A percentile compares a stretch with the other conserved stretches of the same genome.
Conservation (phyloP, 2,329 filamentous ascomycete genomes). For the Penicillium frequentans region DNA sequence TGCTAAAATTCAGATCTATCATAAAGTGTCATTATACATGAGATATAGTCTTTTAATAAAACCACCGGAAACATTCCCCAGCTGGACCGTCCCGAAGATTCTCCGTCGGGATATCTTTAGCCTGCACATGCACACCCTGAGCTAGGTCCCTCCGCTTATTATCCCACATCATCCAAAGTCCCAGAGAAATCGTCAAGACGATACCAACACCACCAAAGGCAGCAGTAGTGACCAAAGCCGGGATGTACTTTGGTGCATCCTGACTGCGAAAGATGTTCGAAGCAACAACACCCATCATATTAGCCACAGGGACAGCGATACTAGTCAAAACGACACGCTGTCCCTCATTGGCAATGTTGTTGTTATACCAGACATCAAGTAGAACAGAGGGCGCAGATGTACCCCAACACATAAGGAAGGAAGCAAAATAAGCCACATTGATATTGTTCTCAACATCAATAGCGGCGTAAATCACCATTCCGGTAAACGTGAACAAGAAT, state of each 20-base stretch:
- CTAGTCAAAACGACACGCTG: constrained; percentile 65
- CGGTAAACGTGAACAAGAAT: constrained; percentile 69
- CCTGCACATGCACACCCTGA: constrained; percentile 56
- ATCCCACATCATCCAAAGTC: constrained; percentile 47
- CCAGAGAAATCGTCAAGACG: constrained; percentile 54
- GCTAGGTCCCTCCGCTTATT: constrained; percentile 57
- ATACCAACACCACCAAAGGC: constrained; percentile 56
- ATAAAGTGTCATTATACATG: neutral
- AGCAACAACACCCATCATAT: constrained; percentile 68
- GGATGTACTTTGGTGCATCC: constrained; percentile 63
- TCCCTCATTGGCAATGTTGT: constrained; percentile 73
- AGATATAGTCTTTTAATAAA: constrained; percentile 30
- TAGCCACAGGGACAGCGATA: constrained; percentile 68
- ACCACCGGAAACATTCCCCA: constrained; percentile 55
- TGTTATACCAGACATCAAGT: constrained; percentile 68
- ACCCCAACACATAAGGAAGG: constrained; percentile 70
- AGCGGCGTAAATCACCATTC: constrained; percentile 71
- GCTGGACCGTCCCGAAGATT: constrained; percentile 52
- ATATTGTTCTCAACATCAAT: constrained; percentile 59
- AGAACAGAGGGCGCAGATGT: constrained; percentile 64
- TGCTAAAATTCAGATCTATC: neutral
- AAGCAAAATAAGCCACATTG: constrained; percentile 67
- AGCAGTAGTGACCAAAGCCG: constrained; percentile 58
- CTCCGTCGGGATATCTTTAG: constrained; percentile 55
- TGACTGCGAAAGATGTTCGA: constrained; percentile 64